Evolutionary conservation across 495 filamentous ascomycete genomes (phyloP).

Genomic region (Xylaria telfairii): DNA sequence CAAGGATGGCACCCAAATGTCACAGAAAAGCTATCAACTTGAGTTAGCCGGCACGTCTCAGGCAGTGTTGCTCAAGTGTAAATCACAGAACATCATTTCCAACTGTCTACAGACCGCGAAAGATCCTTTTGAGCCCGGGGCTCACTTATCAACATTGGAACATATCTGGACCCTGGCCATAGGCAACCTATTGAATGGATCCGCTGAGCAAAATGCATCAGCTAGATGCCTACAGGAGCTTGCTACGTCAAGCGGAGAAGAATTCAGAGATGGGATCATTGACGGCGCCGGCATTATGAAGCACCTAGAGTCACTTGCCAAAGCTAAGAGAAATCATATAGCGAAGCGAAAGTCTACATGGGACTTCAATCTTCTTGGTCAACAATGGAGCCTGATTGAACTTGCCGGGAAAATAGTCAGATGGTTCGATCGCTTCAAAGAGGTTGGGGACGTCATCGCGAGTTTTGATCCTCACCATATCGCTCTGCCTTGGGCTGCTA

Average conservation of each 20-base stretch:
- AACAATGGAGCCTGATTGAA: background rate
- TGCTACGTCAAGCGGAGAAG: background rate
- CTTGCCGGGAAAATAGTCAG: background rate
- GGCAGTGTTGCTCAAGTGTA: background rate
- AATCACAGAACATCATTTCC: background rate
- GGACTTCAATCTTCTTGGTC: background rate
- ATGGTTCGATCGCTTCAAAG: background rate
- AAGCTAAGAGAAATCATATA: conserved; percentile 3
- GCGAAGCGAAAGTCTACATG: background rate
- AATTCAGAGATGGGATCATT: background rate
- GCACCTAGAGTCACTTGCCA: conserved; percentile 1
- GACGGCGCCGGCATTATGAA: background rate
- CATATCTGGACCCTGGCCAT: background rate
- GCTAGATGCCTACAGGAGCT: background rate
- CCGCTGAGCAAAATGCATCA: background rate
- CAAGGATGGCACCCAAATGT: background rate
- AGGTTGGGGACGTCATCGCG: background rate
- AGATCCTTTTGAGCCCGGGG: background rate
- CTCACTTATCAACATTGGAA: background rate
- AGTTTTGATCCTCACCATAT: conserved; percentile 2
- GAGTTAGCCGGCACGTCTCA: background rate
- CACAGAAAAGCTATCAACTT: background rate
- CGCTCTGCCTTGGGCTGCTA: conserved; percentile 5
- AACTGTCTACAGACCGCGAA: background rate
- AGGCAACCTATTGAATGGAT: background rate